Conservation (phyloP, 768 basidiomycete genomes). For the Mycena crocata region DNA sequence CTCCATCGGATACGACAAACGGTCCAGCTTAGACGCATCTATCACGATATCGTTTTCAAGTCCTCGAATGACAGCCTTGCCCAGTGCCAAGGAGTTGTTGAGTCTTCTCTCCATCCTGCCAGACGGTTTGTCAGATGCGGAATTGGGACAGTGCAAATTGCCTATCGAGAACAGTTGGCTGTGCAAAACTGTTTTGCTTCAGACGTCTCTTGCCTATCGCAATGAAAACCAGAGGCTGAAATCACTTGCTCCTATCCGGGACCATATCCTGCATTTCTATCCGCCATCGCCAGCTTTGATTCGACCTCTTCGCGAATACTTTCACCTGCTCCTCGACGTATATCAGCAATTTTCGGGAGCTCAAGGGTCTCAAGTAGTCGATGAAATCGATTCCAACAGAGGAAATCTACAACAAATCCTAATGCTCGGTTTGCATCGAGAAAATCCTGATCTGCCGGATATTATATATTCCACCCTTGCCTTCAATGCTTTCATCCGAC, state of each 20-base stretch:
- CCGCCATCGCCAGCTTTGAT: neutral
- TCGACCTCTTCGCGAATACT: neutral
- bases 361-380: neutral
- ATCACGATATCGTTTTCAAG: no score
- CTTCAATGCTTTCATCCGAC: neutral
- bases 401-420: neutral
- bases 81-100: no score
- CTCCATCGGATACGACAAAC: no score
- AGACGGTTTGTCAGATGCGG: no score
- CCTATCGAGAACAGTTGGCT: no score
- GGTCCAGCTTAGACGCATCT: no score
- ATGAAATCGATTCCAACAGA: neutral
- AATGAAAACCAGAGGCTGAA: neutral
- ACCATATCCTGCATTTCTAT: neutral
- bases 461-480: neutral
- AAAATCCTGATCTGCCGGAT: neutral
- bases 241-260: neutral
- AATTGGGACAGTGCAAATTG: no score
- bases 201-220: neutral
- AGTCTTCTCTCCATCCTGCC: no score
- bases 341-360: neutral
- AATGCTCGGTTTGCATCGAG: neutral
- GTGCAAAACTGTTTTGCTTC: neutral
- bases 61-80: no score
- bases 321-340: neutral